Evolutionary conservation across 495 filamentous ascomycete species (phyloP), one percentile per base, ranked within the genome.

Genomic region (Penicillium macrosclerotiorum): DNA sequence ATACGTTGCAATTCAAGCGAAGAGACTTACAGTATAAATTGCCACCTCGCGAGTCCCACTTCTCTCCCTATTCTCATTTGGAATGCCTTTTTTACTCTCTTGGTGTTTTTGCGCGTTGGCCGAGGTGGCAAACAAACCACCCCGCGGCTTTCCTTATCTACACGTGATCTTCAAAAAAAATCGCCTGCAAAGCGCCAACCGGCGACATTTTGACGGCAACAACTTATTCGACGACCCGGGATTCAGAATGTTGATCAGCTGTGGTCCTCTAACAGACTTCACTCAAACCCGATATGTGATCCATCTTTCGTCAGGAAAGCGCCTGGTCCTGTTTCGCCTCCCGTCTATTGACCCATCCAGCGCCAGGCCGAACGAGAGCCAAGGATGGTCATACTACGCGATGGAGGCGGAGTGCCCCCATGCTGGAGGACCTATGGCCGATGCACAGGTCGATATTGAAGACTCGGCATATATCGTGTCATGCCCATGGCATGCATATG

Each of bases 341-440:
- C 72, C 73, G 8, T 60, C 54, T 0, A 78, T 78, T 42, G 65
- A 68, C 44, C 55, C 53, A 17, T 47, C 63, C 6, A 46, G 45
- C 16, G 42, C 55, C 18, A 63, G 62, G 55, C 37, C 51, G 14
- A 67, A 69, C 32, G 67, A 73, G 19, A 55, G 55, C 4, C 43
- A 67, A 54, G 72, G 72, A 33, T 78, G 75, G 75, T 69, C 62
- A 2, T 76, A 76, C 49, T 78, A 73, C 53, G 68, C 74, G 2
- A 78, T 78, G 74, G 74, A 75, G 42, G 74, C 75, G 1, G 73
- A 76, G 29, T 78, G 75, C 23, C 75, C 75, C 2, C 75, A 78
- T 46, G 74, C 74, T 0, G 75, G 75, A 11, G 75, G 74, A 0
- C 74, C 74, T 0, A 76, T 78, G 74, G 57, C 66, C 31, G 75